phyloP scores from a whole-genome alignment of 805 yeast species.

The Cyberlindnera meyerae region DNA sequence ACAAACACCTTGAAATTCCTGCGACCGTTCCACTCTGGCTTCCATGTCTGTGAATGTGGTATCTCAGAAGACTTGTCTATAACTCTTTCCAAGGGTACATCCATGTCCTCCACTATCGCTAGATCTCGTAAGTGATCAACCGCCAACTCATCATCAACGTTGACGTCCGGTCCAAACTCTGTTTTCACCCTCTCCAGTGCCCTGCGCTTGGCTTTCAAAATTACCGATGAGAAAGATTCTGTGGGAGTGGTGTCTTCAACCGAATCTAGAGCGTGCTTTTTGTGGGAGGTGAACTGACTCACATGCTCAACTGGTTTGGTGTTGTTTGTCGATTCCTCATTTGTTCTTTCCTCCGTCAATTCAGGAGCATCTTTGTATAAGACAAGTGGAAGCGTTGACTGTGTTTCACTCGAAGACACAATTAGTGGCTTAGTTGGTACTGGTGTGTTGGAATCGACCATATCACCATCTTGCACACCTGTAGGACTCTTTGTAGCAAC shows the following conservation, averaged over 20 bases:
- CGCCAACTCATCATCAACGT: slow-evolving; percentile 20
- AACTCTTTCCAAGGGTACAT: slow-evolving; percentile 16
- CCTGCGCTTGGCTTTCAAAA: slow-evolving; percentile 15
- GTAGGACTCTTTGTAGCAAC: neutral
- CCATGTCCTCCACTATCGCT: slow-evolving; percentile 32
- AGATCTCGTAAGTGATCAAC: slow-evolving; percentile 29
- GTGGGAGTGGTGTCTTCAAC: too few species aligned
- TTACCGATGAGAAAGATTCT: slow-evolving; percentile 17
- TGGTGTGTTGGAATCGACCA: too few species aligned
- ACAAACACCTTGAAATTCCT: slow-evolving; percentile 38
- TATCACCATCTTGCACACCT: too few species aligned
- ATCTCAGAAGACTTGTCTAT: neutral
- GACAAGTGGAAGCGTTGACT: too few species aligned
- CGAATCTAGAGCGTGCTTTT: too few species aligned
- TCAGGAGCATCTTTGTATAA: too few species aligned
- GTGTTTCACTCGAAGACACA: too few species aligned
- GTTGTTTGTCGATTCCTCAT: too few species aligned
- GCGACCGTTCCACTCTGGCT: slow-evolving; percentile 26
- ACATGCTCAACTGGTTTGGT: too few species aligned
- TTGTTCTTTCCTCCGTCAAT: too few species aligned
- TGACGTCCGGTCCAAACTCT: slow-evolving; percentile 13
- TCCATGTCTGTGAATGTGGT: slow-evolving; percentile 2
- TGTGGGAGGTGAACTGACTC: too few species aligned
- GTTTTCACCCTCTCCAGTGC: slow-evolving; percentile 21
- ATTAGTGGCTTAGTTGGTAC: too few species aligned